phyloP scores from a whole-genome alignment of 108 stramenopile species.

The Stephanodiscus triporus region DNA sequence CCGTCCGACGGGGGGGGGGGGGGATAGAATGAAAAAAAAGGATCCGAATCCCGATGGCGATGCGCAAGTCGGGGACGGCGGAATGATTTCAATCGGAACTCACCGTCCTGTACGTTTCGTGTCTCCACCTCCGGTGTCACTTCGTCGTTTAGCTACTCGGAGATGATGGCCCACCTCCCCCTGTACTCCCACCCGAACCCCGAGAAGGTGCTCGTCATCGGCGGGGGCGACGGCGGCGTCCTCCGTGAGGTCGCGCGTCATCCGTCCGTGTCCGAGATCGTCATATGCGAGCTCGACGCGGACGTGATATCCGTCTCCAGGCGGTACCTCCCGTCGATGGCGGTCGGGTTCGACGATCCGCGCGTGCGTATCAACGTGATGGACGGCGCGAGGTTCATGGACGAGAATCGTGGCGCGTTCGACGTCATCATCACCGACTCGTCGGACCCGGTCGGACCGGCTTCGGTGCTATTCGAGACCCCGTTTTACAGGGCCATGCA shows the following conservation, averaged over 20 bases:
- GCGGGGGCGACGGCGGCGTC: constrained; percentile 98
- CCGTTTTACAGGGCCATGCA: constrained; percentile 94
- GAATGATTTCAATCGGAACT: too few relatives aligned
- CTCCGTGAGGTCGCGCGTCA: constrained; percentile 93
- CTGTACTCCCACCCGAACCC: constrained; percentile 92
- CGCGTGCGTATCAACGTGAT: constrained; percentile 85
- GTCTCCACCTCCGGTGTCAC: too few relatives aligned
- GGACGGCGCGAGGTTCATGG: constrained; percentile 90
- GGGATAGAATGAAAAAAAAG: too few relatives aligned
- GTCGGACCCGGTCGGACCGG: constrained; percentile 96
- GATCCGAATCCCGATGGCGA: too few relatives aligned
- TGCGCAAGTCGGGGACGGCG: too few relatives aligned
- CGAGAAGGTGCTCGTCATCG: constrained; percentile 92
- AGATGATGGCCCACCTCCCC: constrained; percentile 97
- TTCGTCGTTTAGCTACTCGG: constrained; percentile 98
- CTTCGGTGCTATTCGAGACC: constrained; percentile 93
- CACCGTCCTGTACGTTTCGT: too few relatives aligned
- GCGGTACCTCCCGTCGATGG: constrained; percentile 80
- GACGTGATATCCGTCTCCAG: constrained; percentile 85
- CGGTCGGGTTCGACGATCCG: constrained; percentile 92
- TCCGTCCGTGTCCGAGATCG: constrained; percentile 82
- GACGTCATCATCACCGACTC: constrained; percentile 93
- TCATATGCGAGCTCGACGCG: constrained; percentile 96
- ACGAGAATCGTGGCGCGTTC: constrained; percentile 74
- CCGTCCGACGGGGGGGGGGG: too few relatives aligned